Evolutionary conservation across 352 stramenopile genomes (phyloP).

Genomic region (Phytophthora macrochlamydospora): DNA sequence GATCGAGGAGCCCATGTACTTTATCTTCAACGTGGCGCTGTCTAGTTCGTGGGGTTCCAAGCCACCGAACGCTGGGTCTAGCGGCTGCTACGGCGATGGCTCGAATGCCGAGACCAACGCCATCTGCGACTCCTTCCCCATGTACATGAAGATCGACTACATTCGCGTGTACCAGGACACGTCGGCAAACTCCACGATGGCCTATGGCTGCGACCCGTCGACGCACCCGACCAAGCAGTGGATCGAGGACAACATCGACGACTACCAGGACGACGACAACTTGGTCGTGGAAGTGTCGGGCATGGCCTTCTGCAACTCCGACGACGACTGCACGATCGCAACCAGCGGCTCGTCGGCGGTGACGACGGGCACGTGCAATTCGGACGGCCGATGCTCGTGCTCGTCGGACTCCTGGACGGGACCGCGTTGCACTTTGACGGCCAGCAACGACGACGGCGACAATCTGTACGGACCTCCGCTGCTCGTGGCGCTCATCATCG

Average conservation of each 20-base stretch:
- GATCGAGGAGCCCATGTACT: slow-evolving; percentile 91
- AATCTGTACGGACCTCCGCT: slow-evolving; percentile 32
- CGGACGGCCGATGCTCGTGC: slow-evolving; percentile 36
- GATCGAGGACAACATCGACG: slow-evolving; percentile 63
- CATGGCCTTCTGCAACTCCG: slow-evolving; percentile 44
- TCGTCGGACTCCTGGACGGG: slow-evolving; percentile 44
- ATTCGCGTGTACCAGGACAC: slow-evolving; percentile 52
- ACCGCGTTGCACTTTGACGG: slow-evolving; percentile 49
- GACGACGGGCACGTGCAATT: slow-evolving; percentile 39
- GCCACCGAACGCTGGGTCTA: slow-evolving; percentile 41
- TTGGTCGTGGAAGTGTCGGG: slow-evolving; percentile 44
- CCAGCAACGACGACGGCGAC: slow-evolving; percentile 21
- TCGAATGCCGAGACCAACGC: slow-evolving; percentile 32
- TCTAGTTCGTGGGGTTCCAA: slow-evolving; percentile 75
- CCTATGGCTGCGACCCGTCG: slow-evolving; percentile 49
- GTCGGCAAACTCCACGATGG: slow-evolving; percentile 43
- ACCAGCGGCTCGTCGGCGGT: slow-evolving; percentile 25
- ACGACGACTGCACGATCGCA: slow-evolving; percentile 59
- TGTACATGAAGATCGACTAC: slow-evolving; percentile 81
- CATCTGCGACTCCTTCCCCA: slow-evolving; percentile 69
- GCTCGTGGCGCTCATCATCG: slow-evolving; percentile 26
- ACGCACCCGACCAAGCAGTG: slow-evolving; percentile 64
- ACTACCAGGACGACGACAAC: slow-evolving; percentile 60
- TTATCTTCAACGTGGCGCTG: slow-evolving; percentile 92
- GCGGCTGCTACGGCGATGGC: slow-evolving; percentile 37